Evolutionary conservation across 768 basidiomycete genomes (phyloP).

Genomic region (Strobilomyces dryophilus): DNA sequence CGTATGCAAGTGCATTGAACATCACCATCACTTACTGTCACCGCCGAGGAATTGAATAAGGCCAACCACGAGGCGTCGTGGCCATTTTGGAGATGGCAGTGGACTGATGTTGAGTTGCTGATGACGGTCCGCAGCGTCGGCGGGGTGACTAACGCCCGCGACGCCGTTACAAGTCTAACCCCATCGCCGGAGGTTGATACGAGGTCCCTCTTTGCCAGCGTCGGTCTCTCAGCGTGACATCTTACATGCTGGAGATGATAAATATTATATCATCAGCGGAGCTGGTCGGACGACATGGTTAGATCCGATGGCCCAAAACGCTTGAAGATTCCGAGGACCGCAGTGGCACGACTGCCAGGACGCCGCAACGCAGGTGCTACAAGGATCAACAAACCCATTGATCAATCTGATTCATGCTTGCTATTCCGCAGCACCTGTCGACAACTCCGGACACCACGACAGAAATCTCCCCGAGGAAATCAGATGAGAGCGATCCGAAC

Average conservation of each 20-base stretch:
- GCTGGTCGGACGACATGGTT: constrained; percentile 5
- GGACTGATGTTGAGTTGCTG: too few species aligned
- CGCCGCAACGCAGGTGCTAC: not conserved
- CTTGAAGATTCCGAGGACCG: not conserved
- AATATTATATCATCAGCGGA: not conserved
- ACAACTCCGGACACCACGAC: not conserved
- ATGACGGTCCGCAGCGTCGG: too few species aligned
- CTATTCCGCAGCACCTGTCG: not conserved
- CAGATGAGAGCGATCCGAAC: too few species aligned
- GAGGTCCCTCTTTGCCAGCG: not conserved
- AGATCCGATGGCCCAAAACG: constrained; percentile 6
- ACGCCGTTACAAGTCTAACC: too few species aligned
- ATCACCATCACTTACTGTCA: not conserved
- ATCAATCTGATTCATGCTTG: not conserved
- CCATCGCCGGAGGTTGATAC: not conserved
- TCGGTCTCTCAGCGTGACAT: not conserved
- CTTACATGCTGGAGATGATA: constrained; percentile 11
- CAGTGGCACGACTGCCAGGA: not conserved
- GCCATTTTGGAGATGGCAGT: too few species aligned
- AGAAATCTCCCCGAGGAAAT: too few species aligned
- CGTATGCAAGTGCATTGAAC: not conserved
- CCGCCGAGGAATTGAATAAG: not conserved
- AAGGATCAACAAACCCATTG: too few species aligned
- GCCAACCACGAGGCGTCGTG: too few species aligned
- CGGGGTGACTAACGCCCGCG: too few species aligned